Evolutionary conservation across 371 early-diverging fungal genomes (phyloP).

Genomic region (Rhizopus stolonifer): DNA sequence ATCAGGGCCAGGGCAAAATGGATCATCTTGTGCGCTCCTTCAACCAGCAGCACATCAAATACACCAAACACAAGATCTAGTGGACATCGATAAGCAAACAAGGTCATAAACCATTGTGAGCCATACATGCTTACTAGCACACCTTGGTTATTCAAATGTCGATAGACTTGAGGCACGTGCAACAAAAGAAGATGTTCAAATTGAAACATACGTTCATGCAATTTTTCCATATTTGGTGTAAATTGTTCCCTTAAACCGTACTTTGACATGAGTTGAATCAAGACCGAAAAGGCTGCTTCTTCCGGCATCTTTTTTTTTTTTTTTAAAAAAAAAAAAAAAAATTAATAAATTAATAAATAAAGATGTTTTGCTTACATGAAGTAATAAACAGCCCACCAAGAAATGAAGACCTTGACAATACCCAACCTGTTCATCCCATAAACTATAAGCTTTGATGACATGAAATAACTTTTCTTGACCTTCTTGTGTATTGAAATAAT

Average conservation of each 20-base stretch:
- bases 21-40: constrained; percentile 81
- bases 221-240: constrained; percentile 77
- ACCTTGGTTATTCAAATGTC: constrained; percentile 73
- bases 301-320: constrained; percentile 67
- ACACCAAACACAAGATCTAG: constrained; percentile 81
- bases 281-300: constrained; percentile 87
- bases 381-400: constrained; percentile 82
- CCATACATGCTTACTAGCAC: constrained; percentile 79
- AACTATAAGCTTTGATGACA: constrained; percentile 86
- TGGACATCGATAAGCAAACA: constrained; percentile 85
- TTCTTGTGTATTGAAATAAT: constrained; percentile 72
- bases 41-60: constrained; percentile 87
- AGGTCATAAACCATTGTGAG: constrained; percentile 82
- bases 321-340: constrained; percentile 3
- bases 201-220: constrained; percentile 81
- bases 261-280: constrained; percentile 65
- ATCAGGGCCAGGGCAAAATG: constrained; percentile 85
- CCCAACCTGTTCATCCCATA: constrained; percentile 92
- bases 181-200: constrained; percentile 82
- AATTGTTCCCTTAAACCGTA: constrained; percentile 82
- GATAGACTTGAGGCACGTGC: constrained; percentile 61
- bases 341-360: too few species aligned
- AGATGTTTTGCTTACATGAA: constrained; percentile 61
- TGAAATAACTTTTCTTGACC: constrained; percentile 83
- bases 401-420: constrained; percentile 96